phyloP scores from a whole-genome alignment of 2,329 filamentous ascomycete genomes.

The Endoconidiophora laricicola region DNA sequence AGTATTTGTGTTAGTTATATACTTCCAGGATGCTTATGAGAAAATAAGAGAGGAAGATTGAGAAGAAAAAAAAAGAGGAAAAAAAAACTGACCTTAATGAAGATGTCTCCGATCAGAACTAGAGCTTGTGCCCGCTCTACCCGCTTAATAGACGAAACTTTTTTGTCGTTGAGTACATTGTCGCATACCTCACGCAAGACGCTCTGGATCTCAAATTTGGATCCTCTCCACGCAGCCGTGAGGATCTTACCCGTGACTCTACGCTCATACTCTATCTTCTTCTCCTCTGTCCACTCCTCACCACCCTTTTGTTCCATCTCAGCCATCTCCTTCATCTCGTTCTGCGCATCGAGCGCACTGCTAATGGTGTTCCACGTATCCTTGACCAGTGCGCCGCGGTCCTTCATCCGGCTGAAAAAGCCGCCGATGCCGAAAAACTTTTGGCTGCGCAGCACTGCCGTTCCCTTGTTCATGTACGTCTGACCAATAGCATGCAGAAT shows the following conservation, averaged over 20 bases:
- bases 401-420: slow-evolving; percentile 85
- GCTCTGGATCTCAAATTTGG: slow-evolving; percentile 95
- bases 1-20: not conserved
- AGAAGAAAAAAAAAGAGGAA: not conserved
- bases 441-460: slow-evolving; percentile 77
- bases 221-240: slow-evolving; percentile 87
- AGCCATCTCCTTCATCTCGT: slow-evolving; percentile 98
- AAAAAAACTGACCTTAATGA: slow-evolving; percentile 50
- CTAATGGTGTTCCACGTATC: slow-evolving; percentile 98
- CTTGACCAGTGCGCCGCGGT: slow-evolving; percentile 92
- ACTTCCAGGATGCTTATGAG: not conserved
- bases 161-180: slow-evolving; percentile 61
- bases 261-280: slow-evolving; percentile 86
- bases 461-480: slow-evolving; percentile 78
- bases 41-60: not conserved
- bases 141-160: slow-evolving; percentile 66
- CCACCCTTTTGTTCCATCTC: slow-evolving; percentile 87
- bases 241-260: slow-evolving; percentile 95
- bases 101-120: slow-evolving; percentile 76
- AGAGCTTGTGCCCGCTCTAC: slow-evolving; percentile 83
- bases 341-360: slow-evolving; percentile 89
- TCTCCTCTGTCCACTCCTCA: slow-evolving; percentile 97
- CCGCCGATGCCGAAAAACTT: slow-evolving; percentile 93
- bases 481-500: slow-evolving; percentile 89
- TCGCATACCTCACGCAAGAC: slow-evolving; percentile 93